phyloP scores from a whole-genome alignment of 805 yeast species.

The Zygosaccharomyces bisporus region DNA sequence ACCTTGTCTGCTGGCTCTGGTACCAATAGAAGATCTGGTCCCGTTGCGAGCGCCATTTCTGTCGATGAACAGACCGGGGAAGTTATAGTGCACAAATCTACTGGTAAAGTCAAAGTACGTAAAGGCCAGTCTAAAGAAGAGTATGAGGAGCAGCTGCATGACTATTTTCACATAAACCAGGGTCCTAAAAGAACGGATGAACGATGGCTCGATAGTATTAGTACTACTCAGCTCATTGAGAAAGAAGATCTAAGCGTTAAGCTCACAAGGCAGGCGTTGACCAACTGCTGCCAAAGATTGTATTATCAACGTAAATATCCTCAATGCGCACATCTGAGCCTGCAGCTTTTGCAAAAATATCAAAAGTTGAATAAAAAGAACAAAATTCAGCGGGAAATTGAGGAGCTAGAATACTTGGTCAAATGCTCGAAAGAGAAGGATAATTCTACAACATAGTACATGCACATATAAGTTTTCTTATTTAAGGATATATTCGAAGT shows the following conservation, averaged over 20 bases:
- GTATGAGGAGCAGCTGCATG: slow-evolving; percentile 47
- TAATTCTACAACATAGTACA: slow-evolving; percentile 8
- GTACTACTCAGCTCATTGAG: slow-evolving; percentile 4
- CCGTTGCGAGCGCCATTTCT: slow-evolving; percentile 25
- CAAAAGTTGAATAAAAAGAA: slow-evolving; percentile 37
- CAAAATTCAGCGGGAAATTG: slow-evolving; percentile 47
- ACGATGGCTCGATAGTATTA: slow-evolving; percentile 26
- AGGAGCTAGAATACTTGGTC: slow-evolving; percentile 42
- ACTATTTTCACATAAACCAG: slow-evolving; percentile 40
- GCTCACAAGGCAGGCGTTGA: slow-evolving; percentile 50
- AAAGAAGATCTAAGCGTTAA: slow-evolving; percentile 37
- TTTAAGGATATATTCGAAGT: slow-evolving; percentile 36
- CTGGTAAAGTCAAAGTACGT: slow-evolving; percentile 49
- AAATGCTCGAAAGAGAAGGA: slow-evolving; percentile 10
- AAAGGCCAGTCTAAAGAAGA: slow-evolving; percentile 71
- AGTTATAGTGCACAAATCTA: slow-evolving; percentile 43
- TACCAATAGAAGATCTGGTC: slow-evolving; percentile 3
- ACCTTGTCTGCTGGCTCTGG: background rate
- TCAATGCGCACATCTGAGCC: slow-evolving; percentile 47
- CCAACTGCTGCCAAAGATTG: slow-evolving; percentile 59
- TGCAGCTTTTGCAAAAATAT: slow-evolving; percentile 36
- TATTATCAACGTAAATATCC: slow-evolving; percentile 53
- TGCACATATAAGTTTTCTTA: background rate
- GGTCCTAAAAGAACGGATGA: slow-evolving; percentile 59
- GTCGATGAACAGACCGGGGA: slow-evolving; percentile 37